phyloP scores from a whole-genome alignment of 345 rosid species.

The Corchorus olitorius region DNA sequence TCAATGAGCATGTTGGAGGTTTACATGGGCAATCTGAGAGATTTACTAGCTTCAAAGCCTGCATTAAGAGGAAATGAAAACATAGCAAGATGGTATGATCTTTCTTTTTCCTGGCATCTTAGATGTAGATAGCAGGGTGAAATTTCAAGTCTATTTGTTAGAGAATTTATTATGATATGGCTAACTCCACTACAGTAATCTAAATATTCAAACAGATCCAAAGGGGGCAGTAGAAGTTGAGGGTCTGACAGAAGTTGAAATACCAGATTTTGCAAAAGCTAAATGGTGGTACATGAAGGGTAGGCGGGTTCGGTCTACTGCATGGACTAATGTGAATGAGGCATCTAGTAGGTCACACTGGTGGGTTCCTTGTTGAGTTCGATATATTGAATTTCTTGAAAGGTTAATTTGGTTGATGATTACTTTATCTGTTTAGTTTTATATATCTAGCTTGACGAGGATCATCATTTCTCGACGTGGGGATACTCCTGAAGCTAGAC shows the following conservation, averaged over 20 bases:
- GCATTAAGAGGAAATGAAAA: conserved; percentile 43
- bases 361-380: conserved; percentile 49
- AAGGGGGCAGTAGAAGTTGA: conserved; percentile 84
- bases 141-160: conserved; percentile 12
- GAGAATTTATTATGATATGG: conserved; percentile 30
- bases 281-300: conserved; percentile 85
- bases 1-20: conserved; percentile 97
- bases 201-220: conserved; percentile 85
- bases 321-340: conserved; percentile 88
- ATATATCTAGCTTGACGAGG: conserved; percentile 80
- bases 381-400: conserved; percentile 14
- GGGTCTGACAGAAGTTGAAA: conserved; percentile 74
- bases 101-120: neutral
- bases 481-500: conserved; percentile 53
- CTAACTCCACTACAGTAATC: conserved; percentile 61
- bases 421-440: conserved; percentile 58
- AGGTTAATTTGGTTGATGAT: conserved; percentile 37
- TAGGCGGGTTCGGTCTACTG: conserved; percentile 69
- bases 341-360: conserved; percentile 93
- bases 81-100: conserved; percentile 51
- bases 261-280: conserved; percentile 62
- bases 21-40: conserved; percentile 80
- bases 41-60: conserved; percentile 70
- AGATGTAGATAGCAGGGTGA: neutral
- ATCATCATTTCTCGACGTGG: conserved; percentile 64